These are phyloP conservation scores for Salvia sclarea DNA, from an alignment of 305 asterid species.

Conservation along the genomic window DNA sequence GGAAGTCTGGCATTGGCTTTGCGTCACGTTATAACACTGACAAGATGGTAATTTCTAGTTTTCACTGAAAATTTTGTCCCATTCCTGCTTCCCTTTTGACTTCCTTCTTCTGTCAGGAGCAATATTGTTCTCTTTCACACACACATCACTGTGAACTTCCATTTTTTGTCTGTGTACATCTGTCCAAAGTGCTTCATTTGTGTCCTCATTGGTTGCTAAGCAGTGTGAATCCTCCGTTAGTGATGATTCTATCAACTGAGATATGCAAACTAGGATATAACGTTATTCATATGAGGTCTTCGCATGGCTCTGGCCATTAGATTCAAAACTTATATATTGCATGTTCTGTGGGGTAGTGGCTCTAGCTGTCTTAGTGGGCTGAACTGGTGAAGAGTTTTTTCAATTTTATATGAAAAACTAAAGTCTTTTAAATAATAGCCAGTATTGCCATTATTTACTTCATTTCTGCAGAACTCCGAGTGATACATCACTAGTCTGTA, in stretches of 20 bases:
- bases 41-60: slow-evolving; percentile 78
- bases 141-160: background rate
- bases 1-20: slow-evolving; percentile 92
- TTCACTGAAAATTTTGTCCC: background rate
- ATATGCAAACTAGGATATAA: background rate
- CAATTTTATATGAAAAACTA: too few species aligned
- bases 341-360: background rate
- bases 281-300: background rate
- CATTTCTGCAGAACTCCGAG: too few species aligned
- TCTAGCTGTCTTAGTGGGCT: background rate
- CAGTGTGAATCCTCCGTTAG: background rate
- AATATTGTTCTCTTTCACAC: slow-evolving; percentile 2
- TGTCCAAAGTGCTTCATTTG: slow-evolving; percentile 21
- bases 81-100: background rate
- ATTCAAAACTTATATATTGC: background rate
- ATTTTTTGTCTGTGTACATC: background rate
- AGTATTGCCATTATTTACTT: background rate
- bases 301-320: background rate
- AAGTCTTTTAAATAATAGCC: background rate
- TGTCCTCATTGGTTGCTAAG: slow-evolving; percentile 11
- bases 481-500: background rate
- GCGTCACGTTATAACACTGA: slow-evolving; percentile 92
- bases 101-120: background rate
- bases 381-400: background rate
- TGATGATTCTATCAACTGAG: slow-evolving; percentile 17